Evolutionary conservation across 345 rosid genomes (phyloP).

Genomic region (Populus pruinosa): DNA sequence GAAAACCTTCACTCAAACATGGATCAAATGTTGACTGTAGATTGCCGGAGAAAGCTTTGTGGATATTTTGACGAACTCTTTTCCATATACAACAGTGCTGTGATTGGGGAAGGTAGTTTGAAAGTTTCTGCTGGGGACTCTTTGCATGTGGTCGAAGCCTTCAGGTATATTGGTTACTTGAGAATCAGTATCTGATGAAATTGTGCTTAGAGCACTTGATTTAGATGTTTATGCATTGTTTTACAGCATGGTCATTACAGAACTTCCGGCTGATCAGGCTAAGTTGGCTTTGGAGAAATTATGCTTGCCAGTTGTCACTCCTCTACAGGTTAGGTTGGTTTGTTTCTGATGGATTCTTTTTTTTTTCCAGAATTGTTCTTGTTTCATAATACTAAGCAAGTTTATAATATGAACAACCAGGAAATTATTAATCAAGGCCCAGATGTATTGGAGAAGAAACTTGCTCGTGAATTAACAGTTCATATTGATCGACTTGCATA

Average conservation of each 20-base stretch:
- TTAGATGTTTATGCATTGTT: conserved; percentile 19
- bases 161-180: conserved; percentile 49
- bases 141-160: conserved; percentile 87
- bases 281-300: conserved; percentile 79
- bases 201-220: conserved; percentile 12
- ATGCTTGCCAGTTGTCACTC: conserved; percentile 77
- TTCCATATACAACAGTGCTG: conserved; percentile 70
- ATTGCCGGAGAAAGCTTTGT: conserved; percentile 86
- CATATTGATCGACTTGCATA: conserved; percentile 95
- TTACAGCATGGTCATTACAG: conserved; percentile 90
- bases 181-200: conserved; percentile 7
- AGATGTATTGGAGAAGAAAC: conserved; percentile 81
- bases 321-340: conserved; percentile 69
- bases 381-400: conserved; percentile 14
- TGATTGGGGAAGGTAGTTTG: conserved; percentile 71
- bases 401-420: conserved; percentile 40
- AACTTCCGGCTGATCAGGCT: conserved; percentile 84
- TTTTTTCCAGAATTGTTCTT: conserved; percentile 1
- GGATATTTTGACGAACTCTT: conserved; percentile 78
- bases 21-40: conserved; percentile 35
- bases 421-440: conserved; percentile 66
- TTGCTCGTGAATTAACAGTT: conserved; percentile 83
- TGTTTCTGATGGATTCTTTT: background rate
- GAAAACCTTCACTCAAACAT: background rate
- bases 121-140: conserved; percentile 94